phyloP scores from a whole-genome alignment of 129 eudicot species.

The Glebionis coronaria region DNA sequence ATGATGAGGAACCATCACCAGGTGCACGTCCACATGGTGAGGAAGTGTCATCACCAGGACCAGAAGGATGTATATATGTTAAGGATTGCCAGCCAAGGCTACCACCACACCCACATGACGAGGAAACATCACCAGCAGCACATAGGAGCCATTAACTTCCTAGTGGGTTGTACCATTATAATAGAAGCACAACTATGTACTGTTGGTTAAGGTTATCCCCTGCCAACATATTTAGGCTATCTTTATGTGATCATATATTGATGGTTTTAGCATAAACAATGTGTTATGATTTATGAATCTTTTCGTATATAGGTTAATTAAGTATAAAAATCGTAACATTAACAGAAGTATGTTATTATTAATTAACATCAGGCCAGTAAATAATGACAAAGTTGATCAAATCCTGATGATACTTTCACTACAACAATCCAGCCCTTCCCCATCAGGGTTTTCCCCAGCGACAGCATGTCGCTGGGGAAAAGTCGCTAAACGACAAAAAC shows the following conservation, averaged over 20 bases:
- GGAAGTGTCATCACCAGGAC: not conserved
- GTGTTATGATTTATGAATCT: not conserved
- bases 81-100: not conserved
- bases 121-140: not conserved
- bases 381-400: not conserved
- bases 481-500: no score
- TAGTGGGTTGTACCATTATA: not conserved
- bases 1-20: not conserved
- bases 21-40: not conserved
- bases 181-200: not conserved
- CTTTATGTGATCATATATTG: not conserved
- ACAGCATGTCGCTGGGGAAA: no score
- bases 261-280: not conserved
- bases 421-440: no score
- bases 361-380: not conserved
- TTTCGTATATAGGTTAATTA: no score
- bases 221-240: not conserved
- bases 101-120: not conserved
- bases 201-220: constrained; percentile 18
- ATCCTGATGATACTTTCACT: not conserved
- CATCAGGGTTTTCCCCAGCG: no score
- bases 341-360: no score
- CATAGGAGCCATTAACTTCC: not conserved
- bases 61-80: not conserved
- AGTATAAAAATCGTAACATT: no score